phyloP scores from a whole-genome alignment of 116 monocot genomes.

The Papilionanthe hybrid region DNA sequence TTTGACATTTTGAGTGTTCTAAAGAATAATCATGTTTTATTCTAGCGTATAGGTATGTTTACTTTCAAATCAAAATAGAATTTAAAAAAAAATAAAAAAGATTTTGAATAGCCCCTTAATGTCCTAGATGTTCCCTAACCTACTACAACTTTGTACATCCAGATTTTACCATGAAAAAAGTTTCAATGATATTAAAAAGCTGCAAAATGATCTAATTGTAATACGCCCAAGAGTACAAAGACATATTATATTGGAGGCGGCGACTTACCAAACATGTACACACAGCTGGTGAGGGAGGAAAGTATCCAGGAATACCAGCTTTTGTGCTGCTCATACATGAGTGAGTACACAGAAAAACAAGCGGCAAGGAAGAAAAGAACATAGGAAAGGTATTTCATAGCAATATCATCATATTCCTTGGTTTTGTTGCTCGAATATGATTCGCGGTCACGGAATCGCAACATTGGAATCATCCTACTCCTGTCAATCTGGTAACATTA shows the following conservation, averaged over 20 bases:
- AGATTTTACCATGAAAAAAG: no score
- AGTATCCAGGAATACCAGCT: slow-evolving; percentile 99
- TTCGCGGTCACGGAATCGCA: slow-evolving; percentile 83
- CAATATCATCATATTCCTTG: slow-evolving; percentile 95
- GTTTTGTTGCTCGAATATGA: slow-evolving; percentile 86
- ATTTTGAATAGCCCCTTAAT: no score
- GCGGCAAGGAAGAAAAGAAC: slow-evolving; percentile 69
- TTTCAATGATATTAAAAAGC: neutral
- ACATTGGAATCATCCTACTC: slow-evolving; percentile 74
- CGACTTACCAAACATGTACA: slow-evolving; percentile 97
- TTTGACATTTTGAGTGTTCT: no score
- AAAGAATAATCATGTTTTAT: no score
- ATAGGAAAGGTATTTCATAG: slow-evolving; percentile 92
- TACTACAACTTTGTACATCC: no score
- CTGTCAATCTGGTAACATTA: slow-evolving; percentile 62
- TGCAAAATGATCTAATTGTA: neutral
- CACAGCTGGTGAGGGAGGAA: slow-evolving; percentile 84
- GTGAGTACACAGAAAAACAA: slow-evolving; percentile 81
- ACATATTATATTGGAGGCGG: neutral
- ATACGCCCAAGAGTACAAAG: neutral
- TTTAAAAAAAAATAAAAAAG: no score
- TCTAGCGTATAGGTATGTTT: no score
- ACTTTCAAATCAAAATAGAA: no score
- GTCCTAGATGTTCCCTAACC: no score
- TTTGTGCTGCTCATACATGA: slow-evolving; percentile 78